Base-by-base conservation (phyloP, 768 basidiomycete species). In the Phaffia tasmanica region DNA sequence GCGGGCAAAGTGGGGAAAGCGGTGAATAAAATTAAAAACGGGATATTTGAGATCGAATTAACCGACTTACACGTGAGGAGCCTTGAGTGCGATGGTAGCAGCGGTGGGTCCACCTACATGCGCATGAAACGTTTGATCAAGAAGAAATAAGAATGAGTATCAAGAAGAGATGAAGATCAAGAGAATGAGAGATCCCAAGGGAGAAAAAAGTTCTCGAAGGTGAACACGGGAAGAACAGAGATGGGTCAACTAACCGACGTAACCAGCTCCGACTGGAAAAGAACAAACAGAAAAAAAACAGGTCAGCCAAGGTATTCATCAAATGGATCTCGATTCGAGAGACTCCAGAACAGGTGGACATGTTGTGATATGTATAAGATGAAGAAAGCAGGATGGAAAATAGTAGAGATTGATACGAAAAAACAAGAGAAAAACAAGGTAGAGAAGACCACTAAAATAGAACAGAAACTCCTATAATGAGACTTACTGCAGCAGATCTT, bases 401-500 rank as follows among this genome's bases (percentile, higher is more conserved):
- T 9, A 4, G 53, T 23, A 9, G 15, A 54, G 53, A 54, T 54
- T 54, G n/a, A 54, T 9, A 54, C 29, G 53, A 9, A 29, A 29
- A 16, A 29, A 54, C 5, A 29, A 15, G 53, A 54, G 53, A 54
- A 54, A 54, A 9, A 4, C 53, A 11, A 4, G 53, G 9, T 54
- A 9, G n/a, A 54, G n/a, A 54, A 42, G 11, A 42, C 35, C 11
- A 42, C 35, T 5, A 42, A 4, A 42, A 42, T 5, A 11, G 11
- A 11, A 42, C 35, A 11, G 11, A 42, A 42, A 4, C 35, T 42
- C 11, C 11, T 11, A n/a, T n/a, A n/a, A n/a, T 16, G 53, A 66
- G 64, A 84, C 88, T 76, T 74, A 91, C 89, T 88, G 80, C 89
- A 91, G 79, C 89, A 90, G 71, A 91, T 87, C 75, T 85, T 89